phyloP scores from a whole-genome alignment of 176 grass and related monocot genomes.

The Hordeum marinum region DNA sequence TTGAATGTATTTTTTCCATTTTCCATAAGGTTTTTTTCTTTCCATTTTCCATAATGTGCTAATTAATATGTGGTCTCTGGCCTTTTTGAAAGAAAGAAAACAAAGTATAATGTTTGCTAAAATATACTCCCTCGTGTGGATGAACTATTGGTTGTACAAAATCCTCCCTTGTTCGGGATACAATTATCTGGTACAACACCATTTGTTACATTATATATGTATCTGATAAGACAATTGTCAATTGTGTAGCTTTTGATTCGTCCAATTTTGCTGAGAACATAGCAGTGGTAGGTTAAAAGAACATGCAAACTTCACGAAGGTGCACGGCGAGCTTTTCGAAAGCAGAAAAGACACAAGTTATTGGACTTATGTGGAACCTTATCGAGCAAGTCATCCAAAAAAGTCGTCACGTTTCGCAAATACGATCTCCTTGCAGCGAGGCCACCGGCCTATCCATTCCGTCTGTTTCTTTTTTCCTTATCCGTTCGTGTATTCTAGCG shows the following conservation, averaged over 20 bases:
- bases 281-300: neutral
- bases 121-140: too few species aligned
- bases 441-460: constrained; percentile 9
- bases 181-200: too few species aligned
- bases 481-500: neutral
- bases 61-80: too few species aligned
- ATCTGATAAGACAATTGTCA: too few species aligned
- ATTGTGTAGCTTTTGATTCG: neutral
- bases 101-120: too few species aligned
- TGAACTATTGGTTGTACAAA: too few species aligned
- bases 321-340: constrained; percentile 13
- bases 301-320: constrained; percentile 3
- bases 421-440: neutral
- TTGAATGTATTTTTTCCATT: too few species aligned
- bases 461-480: neutral
- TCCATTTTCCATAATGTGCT: too few species aligned
- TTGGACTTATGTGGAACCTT: constrained; percentile 38
- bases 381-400: constrained; percentile 41
- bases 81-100: too few species aligned
- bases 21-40: too few species aligned
- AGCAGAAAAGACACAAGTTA: neutral
- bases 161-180: too few species aligned
- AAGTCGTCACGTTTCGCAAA: constrained; percentile 3
- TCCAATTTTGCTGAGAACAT: neutral
- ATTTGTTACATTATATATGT: too few species aligned